Evolutionary conservation across 2,329 filamentous ascomycete genomes (phyloP).

Genomic region (Sporothrix humicola): DNA sequence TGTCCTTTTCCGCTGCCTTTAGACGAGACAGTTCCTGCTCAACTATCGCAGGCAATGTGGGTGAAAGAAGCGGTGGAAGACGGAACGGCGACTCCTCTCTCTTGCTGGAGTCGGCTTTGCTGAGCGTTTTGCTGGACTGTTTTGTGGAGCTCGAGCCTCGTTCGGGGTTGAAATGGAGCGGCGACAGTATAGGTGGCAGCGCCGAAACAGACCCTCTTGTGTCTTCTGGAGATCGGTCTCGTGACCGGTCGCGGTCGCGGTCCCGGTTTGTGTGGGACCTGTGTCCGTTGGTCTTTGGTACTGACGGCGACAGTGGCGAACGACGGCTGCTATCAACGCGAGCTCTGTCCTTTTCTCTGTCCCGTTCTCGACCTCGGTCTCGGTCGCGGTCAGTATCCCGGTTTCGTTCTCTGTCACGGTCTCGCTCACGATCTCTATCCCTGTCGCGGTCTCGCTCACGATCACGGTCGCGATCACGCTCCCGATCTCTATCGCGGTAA

Average conservation of each 20-base stretch:
- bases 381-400: constrained; percentile 22
- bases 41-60: constrained; percentile 59
- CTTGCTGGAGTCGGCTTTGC: constrained; percentile 41
- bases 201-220: constrained; percentile 49
- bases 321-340: constrained; percentile 20
- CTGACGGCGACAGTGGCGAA: constrained; percentile 24
- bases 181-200: constrained; percentile 60
- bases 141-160: constrained; percentile 37
- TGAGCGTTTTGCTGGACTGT: neutral
- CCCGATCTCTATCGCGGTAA: constrained; percentile 9
- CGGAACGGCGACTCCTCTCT: constrained; percentile 48
- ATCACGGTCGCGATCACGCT: constrained; percentile 19
- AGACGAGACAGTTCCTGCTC: constrained; percentile 54
- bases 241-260: constrained; percentile 24
- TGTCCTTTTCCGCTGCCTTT: constrained; percentile 42
- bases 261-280: constrained; percentile 21
- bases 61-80: constrained; percentile 60
- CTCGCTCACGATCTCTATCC: constrained; percentile 21
- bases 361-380: constrained; percentile 14
- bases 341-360: constrained; percentile 28
- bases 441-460: constrained; percentile 22
- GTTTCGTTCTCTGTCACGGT: constrained; percentile 19
- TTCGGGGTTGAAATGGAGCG: constrained; percentile 50
- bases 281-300: constrained; percentile 27
- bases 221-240: constrained; percentile 47